These are phyloP conservation scores for Aspergillus bertholletiae DNA, from an alignment of 495 filamentous ascomycete species.

Conservation along the genomic window DNA sequence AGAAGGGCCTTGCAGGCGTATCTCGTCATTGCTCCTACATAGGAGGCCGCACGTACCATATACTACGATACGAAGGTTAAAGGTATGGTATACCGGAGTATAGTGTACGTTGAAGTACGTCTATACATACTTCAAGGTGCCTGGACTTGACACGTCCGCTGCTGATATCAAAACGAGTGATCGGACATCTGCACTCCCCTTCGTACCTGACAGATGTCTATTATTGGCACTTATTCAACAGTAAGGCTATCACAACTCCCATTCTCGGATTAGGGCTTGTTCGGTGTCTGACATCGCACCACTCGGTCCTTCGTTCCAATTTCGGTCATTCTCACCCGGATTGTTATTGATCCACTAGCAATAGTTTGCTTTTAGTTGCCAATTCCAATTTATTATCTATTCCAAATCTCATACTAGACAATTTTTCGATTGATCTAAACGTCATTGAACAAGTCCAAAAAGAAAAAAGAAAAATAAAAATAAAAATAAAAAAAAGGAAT, in stretches of 20 bases:
- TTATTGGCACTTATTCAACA: conserved; percentile 7
- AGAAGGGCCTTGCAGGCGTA: background rate
- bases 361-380: background rate
- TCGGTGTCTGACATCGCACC: conserved; percentile 11
- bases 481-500: background rate
- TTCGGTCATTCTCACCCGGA: background rate
- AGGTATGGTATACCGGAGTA: background rate
- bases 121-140: background rate
- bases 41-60: background rate
- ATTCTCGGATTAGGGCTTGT: background rate
- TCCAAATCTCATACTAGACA: background rate
- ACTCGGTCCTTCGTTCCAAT: conserved; percentile 4
- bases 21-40: background rate
- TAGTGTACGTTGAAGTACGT: background rate
- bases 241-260: conserved; percentile 9
- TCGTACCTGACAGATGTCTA: conserved; percentile 20
- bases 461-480: background rate
- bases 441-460: too few species aligned
- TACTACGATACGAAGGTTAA: background rate
- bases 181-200: conserved; percentile 10
- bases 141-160: background rate
- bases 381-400: background rate
- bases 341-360: background rate
- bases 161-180: background rate
- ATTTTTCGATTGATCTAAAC: background rate